Evolutionary conservation across 2,329 filamentous ascomycete species (phyloP).

Genomic region (Cucurbitaria berberidis): DNA sequence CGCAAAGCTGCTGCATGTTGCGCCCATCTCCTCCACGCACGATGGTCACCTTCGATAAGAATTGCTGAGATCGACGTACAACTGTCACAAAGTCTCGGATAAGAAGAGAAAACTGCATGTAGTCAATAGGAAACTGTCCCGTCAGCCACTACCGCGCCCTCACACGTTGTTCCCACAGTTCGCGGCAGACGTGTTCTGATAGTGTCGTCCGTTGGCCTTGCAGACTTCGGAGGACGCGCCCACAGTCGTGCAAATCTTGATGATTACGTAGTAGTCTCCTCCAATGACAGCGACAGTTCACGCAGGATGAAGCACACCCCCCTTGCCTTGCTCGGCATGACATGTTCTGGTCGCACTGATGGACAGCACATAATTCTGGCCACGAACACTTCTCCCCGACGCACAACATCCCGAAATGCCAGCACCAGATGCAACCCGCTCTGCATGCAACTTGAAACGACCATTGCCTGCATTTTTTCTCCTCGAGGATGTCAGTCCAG

Average conservation of each 20-base stretch:
- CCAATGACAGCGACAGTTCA: slow-evolving; percentile 5
- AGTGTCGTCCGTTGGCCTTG: slow-evolving; percentile 1
- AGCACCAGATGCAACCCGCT: slow-evolving; percentile 27
- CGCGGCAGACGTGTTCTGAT: background rate
- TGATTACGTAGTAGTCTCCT: background rate
- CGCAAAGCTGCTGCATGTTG: slow-evolving; percentile 20
- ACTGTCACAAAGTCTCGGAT: slow-evolving; percentile 3
- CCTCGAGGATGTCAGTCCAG: slow-evolving; percentile 21
- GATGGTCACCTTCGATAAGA: background rate
- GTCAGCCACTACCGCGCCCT: slow-evolving; percentile 21
- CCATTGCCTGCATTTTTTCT: slow-evolving; percentile 19
- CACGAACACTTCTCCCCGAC: slow-evolving; percentile 28
- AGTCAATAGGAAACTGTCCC: slow-evolving; percentile 9
- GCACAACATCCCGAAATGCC: slow-evolving; percentile 39
- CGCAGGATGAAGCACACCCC: slow-evolving; percentile 23
- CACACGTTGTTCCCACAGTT: background rate
- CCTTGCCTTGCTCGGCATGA: slow-evolving; percentile 36
- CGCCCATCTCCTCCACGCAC: slow-evolving; percentile 31
- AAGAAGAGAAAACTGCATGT: slow-evolving; percentile 1
- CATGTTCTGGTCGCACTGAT: slow-evolving; percentile 22
- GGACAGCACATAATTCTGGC: slow-evolving; percentile 24
- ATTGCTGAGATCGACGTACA: no score
- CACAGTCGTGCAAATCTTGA: slow-evolving; percentile 1
- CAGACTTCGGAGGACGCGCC: slow-evolving; percentile 5
- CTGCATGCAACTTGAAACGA: slow-evolving; percentile 35